Conservation (phyloP, 1,284 basidiomycete species). For the Ustilago esculenta region DNA sequence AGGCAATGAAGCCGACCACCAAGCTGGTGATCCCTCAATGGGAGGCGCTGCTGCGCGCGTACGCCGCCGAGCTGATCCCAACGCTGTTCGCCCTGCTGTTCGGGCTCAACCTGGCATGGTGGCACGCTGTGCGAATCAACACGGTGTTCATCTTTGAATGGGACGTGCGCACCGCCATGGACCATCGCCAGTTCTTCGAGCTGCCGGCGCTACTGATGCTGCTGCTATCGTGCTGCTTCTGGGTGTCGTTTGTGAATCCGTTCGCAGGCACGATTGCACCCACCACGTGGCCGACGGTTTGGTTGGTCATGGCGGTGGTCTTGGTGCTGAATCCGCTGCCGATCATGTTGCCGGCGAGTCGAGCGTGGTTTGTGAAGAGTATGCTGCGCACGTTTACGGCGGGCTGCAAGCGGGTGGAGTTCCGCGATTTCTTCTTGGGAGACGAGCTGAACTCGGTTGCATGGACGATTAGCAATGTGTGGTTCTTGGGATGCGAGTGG, state of each 20-base stretch:
- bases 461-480: constrained; percentile 67
- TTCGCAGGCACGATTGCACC: constrained; percentile 60
- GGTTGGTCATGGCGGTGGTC: constrained; percentile 76
- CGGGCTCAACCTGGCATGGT: constrained; percentile 80
- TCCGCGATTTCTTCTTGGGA: constrained; percentile 66
- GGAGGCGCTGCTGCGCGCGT: constrained; percentile 81
- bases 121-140: constrained; percentile 81
- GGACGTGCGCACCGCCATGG: constrained; percentile 78
- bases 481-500: constrained; percentile 77
- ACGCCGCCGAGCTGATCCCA: constrained; percentile 79
- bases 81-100: constrained; percentile 81
- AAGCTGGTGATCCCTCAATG: constrained; percentile 76
- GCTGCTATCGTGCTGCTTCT: constrained; percentile 83
- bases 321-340: constrained; percentile 82
- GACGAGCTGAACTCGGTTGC: constrained; percentile 67
- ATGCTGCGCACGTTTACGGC: constrained; percentile 73
- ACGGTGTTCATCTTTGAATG: constrained; percentile 84
- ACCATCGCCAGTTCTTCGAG: constrained; percentile 84
- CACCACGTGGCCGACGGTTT: constrained; percentile 80
- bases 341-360: constrained; percentile 74
- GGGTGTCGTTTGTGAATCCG: constrained; percentile 77
- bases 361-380: constrained; percentile 82
- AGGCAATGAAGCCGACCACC: constrained; percentile 75
- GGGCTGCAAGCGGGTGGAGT: constrained; percentile 71
- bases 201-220: constrained; percentile 81